Percentiles rank a stretch among this genome's conserved stretches.
Evolutionary conservation across 2,329 filamentous ascomycete species (phyloP).

Genomic region (Beauveria caledonica): DNA sequence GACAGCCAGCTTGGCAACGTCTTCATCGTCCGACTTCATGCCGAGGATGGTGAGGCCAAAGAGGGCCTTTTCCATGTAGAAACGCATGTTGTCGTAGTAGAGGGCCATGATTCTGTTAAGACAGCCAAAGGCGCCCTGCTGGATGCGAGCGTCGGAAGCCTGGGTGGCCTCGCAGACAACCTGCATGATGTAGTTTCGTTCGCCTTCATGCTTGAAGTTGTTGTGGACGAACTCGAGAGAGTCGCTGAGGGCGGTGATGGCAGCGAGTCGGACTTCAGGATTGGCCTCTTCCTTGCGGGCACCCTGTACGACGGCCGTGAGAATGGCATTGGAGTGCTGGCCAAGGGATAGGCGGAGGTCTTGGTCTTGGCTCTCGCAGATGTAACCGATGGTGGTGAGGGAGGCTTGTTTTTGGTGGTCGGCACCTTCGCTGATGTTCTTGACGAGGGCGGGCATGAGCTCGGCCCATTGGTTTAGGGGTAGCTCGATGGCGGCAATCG

Average conservation of each 20-base stretch:
- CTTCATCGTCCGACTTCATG: conserved; percentile 97
- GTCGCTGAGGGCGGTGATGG: conserved; percentile 89
- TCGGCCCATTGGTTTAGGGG: conserved; percentile 90
- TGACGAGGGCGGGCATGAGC: conserved; percentile 79
- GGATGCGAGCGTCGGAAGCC: conserved; percentile 80
- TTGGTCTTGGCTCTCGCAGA: conserved; percentile 89
- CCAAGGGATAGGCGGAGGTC: conserved; percentile 76
- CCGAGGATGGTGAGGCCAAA: conserved; percentile 96
- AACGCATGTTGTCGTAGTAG: conserved; percentile 99
- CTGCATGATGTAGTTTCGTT: conserved; percentile 99
- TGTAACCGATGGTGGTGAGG: conserved; percentile 92
- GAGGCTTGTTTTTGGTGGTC: conserved; percentile 92
- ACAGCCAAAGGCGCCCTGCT: conserved; percentile 93
- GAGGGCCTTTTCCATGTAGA: conserved; percentile 99
- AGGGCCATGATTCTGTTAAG: conserved; percentile 97
- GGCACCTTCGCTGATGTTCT: conserved; percentile 81
- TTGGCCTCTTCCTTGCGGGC: conserved; percentile 95
- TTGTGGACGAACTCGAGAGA: conserved; percentile 95
- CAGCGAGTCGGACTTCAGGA: conserved; percentile 80
- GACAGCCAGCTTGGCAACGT: conserved; percentile 94
- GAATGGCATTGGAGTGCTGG: conserved; percentile 90
- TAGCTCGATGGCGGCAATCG: conserved; percentile 90
- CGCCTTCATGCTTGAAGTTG: conserved; percentile 98
- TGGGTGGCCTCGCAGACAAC: conserved; percentile 98
- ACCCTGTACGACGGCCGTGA: conserved; percentile 95